A percentile compares a stretch with the other conserved stretches of the same genome.
Evolutionary conservation across 805 yeast genomes (phyloP).

Genomic region (Nakazawaea molendinolei): DNA sequence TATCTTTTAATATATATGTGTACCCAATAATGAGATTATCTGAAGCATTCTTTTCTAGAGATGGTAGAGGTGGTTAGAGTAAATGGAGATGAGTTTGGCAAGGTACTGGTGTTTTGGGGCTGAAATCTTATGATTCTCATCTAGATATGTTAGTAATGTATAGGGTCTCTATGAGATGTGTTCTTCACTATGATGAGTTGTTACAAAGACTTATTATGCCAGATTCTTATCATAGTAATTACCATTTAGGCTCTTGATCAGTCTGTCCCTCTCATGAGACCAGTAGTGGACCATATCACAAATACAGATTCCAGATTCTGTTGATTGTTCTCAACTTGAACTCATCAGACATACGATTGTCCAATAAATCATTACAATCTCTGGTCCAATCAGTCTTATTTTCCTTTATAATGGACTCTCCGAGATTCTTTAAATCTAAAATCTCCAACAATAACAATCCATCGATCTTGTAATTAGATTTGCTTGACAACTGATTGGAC

Average conservation of each 20-base stretch:
- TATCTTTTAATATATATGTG: slow-evolving; percentile 38
- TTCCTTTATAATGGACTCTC: slow-evolving; percentile 34
- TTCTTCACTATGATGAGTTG: too few species aligned
- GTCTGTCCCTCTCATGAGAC: too few species aligned
- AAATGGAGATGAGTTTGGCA: too few species aligned
- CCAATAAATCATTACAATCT: slow-evolving; percentile 57
- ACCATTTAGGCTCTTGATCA: too few species aligned
- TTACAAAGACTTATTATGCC: too few species aligned
- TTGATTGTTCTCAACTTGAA: slow-evolving; percentile 41
- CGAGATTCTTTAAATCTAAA: slow-evolving; percentile 45
- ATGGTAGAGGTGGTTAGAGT: too few species aligned
- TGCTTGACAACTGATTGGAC: slow-evolving; percentile 13
- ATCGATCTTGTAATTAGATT: slow-evolving; percentile 33
- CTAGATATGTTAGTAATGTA: too few species aligned
- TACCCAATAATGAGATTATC: background rate
- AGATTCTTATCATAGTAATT: too few species aligned
- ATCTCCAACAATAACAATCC: slow-evolving; percentile 68
- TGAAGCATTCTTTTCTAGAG: background rate
- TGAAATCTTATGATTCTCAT: too few species aligned
- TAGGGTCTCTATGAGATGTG: too few species aligned
- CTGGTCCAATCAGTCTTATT: slow-evolving; percentile 49
- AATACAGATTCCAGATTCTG: slow-evolving; percentile 60
- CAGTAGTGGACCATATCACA: too few species aligned
- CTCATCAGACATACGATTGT: slow-evolving; percentile 27
- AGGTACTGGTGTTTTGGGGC: too few species aligned